These are phyloP conservation scores for Fusarium domesticum DNA, from an alignment of 2,329 filamentous ascomycete genomes.

Conservation along the genomic window DNA sequence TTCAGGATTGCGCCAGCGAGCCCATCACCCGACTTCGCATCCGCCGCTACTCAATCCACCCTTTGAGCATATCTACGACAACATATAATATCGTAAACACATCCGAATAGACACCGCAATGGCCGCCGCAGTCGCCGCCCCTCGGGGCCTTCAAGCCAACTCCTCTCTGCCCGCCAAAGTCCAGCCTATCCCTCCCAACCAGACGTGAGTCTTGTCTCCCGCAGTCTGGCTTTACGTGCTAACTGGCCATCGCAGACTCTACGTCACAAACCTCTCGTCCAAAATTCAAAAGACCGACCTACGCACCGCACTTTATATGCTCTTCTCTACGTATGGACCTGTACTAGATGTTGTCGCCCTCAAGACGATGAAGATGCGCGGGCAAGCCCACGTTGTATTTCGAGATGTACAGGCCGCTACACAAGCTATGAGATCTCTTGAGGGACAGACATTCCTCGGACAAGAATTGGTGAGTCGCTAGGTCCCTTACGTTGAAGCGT, in stretches of 20 bases:
- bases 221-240: neutral
- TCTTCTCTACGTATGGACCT: constrained; percentile 91
- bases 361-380: constrained; percentile 89
- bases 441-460: constrained; percentile 83
- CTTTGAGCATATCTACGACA: constrained; percentile 2
- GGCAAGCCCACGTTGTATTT: constrained; percentile 91
- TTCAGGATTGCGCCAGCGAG: neutral
- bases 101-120: constrained; percentile 23
- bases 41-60: neutral
- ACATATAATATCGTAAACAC: neutral
- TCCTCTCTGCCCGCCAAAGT: constrained; percentile 49
- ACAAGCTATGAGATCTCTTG: constrained; percentile 84
- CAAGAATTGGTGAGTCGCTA: constrained; percentile 68
- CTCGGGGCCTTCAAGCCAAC: constrained; percentile 40
- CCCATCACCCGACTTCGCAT: neutral
- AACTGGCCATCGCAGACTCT: constrained; percentile 59
- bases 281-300: constrained; percentile 90
- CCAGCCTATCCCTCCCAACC: constrained; percentile 63
- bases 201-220: constrained; percentile 58
- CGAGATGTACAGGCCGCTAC: constrained; percentile 88
- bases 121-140: constrained; percentile 37
- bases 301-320: constrained; percentile 81
- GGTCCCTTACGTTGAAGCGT: neutral
- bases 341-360: constrained; percentile 89
- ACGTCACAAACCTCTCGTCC: constrained; percentile 82